Conservation (phyloP, 495 filamentous ascomycete species). For the Aspergillus asperescens region DNA sequence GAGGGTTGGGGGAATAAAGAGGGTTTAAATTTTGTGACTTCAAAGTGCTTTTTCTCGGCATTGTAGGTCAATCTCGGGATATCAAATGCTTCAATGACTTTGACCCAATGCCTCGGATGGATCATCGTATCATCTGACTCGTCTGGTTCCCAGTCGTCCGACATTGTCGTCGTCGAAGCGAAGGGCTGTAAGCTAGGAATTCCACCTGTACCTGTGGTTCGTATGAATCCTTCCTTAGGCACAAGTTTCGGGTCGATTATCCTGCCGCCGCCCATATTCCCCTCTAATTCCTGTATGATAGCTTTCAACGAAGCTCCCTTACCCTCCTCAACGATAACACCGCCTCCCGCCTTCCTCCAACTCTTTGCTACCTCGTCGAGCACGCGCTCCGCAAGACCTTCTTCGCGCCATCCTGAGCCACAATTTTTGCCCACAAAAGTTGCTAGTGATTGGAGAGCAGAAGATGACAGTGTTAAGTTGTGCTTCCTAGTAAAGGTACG, state of each 20-base stretch:
- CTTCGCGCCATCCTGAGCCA: conserved; percentile 93
- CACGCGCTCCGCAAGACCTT: conserved; percentile 85
- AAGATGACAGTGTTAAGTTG: conserved; percentile 85
- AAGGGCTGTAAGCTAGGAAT: conserved; percentile 19
- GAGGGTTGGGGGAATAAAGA: conserved; percentile 73
- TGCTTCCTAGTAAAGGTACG: conserved; percentile 97
- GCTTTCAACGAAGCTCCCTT: conserved; percentile 67
- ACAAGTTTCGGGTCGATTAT: conserved; percentile 38
- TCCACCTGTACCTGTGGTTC: conserved; percentile 11
- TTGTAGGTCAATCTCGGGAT: conserved; percentile 86
- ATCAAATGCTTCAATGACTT: conserved; percentile 72
- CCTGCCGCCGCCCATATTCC: conserved; percentile 76
- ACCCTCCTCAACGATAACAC: conserved; percentile 82
- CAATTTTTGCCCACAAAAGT: conserved; percentile 88
- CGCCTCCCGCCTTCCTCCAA: conserved; percentile 80
- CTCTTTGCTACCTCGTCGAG: conserved; percentile 83
- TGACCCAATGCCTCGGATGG: conserved; percentile 72
- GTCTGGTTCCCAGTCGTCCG: conserved; percentile 52
- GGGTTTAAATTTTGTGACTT: conserved; percentile 61
- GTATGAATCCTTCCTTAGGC: conserved; percentile 19
- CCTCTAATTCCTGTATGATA: conserved; percentile 76
- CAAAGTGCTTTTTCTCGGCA: conserved; percentile 83
- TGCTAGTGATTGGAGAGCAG: conserved; percentile 77
- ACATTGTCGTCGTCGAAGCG: conserved; percentile 8
- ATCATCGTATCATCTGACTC: conserved; percentile 52